Evolutionary conservation across 441 rosid genomes (phyloP), one percentile per base, ranked within the genome.

Genomic region (Biscutella laevigata): DNA sequence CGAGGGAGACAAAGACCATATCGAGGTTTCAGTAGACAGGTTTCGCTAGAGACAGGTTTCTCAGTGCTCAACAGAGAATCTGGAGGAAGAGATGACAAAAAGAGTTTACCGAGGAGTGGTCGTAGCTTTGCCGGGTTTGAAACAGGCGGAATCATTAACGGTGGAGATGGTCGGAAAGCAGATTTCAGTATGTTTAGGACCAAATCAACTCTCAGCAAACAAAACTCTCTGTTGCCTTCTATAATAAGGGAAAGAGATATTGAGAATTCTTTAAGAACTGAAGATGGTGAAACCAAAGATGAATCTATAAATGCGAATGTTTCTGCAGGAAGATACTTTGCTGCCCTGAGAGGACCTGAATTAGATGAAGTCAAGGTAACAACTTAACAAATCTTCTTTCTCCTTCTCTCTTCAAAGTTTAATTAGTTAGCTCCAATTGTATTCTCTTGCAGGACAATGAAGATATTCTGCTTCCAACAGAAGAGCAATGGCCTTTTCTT

Each of bases 301-400:
- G 88, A 80, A n/a, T 71, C 85, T 44, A 74, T 52, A 7, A 64
- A 84, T 19, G 55, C 25, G 50, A 81, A 76, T 36, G 98, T 88
- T 70, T 86, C 96, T 41, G 95, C 80, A 50, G 98, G 98, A 35
- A 74, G 98, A 77, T 91, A 91, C 81, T 91, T 81, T 29, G 95
- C 95, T 54, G 96, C 98, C 69, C 94, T 87, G 27, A 69, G 85
- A 62, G 98, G 98, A 48, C 98, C 98, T 5, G 96, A 91, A 61
- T 70, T 91, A 22, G 98, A 85, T 62, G 69, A 87, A 83, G 85
- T 91, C 81, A 91, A 87, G 95, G 98, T 86, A 77, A 61, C 29
- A 33, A n/a, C 36, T n/a, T 27, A 15, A 9, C 27, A 12, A 35
- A 7, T 26, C 28, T 29, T 20, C 42, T 25, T 26, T 11, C 24